phyloP scores from a whole-genome alignment of 495 filamentous ascomycete species.

The Neurospora sp. region DNA sequence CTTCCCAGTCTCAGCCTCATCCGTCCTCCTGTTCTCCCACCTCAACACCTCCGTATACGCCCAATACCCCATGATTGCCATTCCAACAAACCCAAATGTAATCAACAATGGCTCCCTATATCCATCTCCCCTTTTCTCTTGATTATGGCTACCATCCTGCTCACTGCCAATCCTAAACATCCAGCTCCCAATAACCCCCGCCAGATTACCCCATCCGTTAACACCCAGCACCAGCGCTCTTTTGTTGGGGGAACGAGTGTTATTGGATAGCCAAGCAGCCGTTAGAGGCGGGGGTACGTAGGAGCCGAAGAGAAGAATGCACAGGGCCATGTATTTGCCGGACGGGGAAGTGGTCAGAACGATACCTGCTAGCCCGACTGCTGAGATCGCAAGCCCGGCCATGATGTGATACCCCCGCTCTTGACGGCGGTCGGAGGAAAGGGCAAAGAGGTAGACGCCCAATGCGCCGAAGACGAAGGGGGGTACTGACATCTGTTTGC shows the following conservation, averaged over 20 bases:
- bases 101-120: slow-evolving; percentile 28
- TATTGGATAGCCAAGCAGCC: slow-evolving; percentile 47
- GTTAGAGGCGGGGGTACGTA: slow-evolving; percentile 46
- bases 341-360: slow-evolving; percentile 24
- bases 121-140: background rate
- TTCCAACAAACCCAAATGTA: slow-evolving; percentile 32
- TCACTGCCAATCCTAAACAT: slow-evolving; percentile 33
- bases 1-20: background rate
- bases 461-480: slow-evolving; percentile 43
- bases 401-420: slow-evolving; percentile 43
- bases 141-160: slow-evolving; percentile 11
- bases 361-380: slow-evolving; percentile 35
- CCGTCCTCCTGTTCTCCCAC: background rate
- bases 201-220: slow-evolving; percentile 52
- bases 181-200: slow-evolving; percentile 38
- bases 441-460: slow-evolving; percentile 28
- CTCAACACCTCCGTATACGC: slow-evolving; percentile 11
- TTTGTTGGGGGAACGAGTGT: slow-evolving; percentile 37
- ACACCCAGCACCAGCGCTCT: slow-evolving; percentile 45
- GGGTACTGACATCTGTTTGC: slow-evolving; percentile 36
- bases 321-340: slow-evolving; percentile 39
- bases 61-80: slow-evolving; percentile 33
- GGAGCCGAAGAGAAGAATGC: slow-evolving; percentile 42
- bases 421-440: slow-evolving; percentile 16
- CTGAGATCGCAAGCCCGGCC: slow-evolving; percentile 31